Evolutionary conservation across 371 early-diverging fungal genomes (phyloP), one percentile per base, ranked within the genome.

Genomic region (Mortierella sp.): DNA sequence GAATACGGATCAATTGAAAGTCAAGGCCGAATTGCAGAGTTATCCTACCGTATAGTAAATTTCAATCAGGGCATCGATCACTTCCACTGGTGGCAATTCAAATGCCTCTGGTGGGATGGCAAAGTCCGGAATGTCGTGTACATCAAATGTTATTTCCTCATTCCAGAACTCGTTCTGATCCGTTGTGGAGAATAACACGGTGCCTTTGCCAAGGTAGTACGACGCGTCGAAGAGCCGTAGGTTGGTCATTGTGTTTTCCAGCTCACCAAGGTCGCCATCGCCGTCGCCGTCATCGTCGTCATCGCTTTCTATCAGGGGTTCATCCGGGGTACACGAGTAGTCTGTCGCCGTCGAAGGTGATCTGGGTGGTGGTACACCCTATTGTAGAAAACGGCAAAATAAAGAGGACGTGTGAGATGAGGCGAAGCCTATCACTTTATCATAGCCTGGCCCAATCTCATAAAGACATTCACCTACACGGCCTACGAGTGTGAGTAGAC

Each of bases 111-210:
- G 59, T 2, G 78, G 78, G 14, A 76, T 66, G 14, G 62, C 62
- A 7, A 76, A 31, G 21, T 66, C 54, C 0, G 43, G 63, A 0
- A 61, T 43, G 1, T 66, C 71, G 19, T 76, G 78, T 2, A 76
- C 70, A 53, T 76, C 78, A 54, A 76, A 76, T 0, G 78, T 62
- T 13, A 76, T 69, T 45, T 76, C 78, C 21, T 76, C 78, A n/a
- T 76, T 71, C 78, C 78, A 76, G 45, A 76, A 76, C 27, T 58
- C 47, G n/a, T 76, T 63, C 26, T 76, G 59, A 31, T 76, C 71
- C 7, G 71, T 76, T 14, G 78, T 70, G 0, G 78, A 66, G 18
- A 76, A 76, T 10, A 76, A 48, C 71, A 76, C 70, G 2, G 78
- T 52, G n/a, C 78, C 78, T n/a, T 76, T 76, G 38, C 78, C 78